Base-by-base conservation (phyloP, 2,329 filamentous ascomycete genomes). In the Ceratocystis papillata region DNA sequence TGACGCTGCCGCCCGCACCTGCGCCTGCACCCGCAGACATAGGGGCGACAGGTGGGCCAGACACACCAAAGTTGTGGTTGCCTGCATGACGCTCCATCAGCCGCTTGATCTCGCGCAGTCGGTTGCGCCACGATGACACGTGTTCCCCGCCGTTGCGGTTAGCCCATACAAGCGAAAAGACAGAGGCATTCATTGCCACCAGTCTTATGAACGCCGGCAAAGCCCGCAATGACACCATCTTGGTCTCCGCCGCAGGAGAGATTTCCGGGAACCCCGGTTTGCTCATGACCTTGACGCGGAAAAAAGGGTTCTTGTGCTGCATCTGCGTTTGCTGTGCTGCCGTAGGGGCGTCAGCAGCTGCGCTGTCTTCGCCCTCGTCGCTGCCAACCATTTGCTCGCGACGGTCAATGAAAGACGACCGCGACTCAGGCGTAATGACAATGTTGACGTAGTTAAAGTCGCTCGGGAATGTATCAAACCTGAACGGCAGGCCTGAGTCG, bases 391-490 rank as follows among this genome's bases (percentile, higher is more conserved):
- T 73, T 60, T 75, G 72, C 64, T 81, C 76, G 20, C 85, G 78
- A 5, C 82, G 83, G 62, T 88, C 85, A 46, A 90, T 81, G 72
- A 92, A 93, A 1, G 87, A 88, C 2, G 86, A 85, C 50, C 87
- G 82, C 3, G 90, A 92, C 69, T 92, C 89, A 0, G 94, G 94
- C 1, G 89, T 90, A 72, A 99, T 93, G 71, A 97, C 88, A 71
- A 99, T 97, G 74, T 96, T 91, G 73, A 99, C 91, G 73, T 89
- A 96, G 73, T 96, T 97, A 79, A 99, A 96, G 67, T 93, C 88
- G 0, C 91, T 95, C 0, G 90, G 90, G 71, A 99, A 96, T 0
- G 90, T 96, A 73, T 96, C 85, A 73, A 96, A 96, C 65, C 83
- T 82, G 77, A 96, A 97, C 0, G 89, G 87, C 61, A 87, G 75